These are phyloP conservation scores for Phytopythium oedochilum DNA, from an alignment of 352 stramenopile genomes.

Conservation along the genomic window DNA sequence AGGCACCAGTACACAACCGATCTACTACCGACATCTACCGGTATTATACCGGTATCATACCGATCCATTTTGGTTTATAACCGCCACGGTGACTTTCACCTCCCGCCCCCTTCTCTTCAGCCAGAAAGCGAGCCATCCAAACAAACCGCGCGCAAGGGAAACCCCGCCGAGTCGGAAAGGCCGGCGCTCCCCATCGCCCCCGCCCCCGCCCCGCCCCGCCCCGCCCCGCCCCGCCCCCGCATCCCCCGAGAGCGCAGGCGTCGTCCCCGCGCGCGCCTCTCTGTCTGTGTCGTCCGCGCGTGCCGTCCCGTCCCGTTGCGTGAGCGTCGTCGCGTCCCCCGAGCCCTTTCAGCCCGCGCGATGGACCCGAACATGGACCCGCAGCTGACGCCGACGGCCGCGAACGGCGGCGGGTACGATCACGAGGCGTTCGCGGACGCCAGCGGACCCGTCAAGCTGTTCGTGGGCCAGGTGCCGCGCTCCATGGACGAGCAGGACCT, in stretches of 20 bases:
- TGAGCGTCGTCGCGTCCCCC: slow-evolving; percentile 1
- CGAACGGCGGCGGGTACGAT: slow-evolving; percentile 2
- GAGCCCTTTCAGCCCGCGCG: not conserved
- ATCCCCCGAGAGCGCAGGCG: not conserved
- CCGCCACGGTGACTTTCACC: not conserved
- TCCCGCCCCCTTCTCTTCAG: not conserved
- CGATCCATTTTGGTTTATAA: not conserved
- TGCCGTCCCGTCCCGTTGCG: not conserved
- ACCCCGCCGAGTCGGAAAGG: not conserved
- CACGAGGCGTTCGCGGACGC: slow-evolving; percentile 1
- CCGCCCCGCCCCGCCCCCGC: no score
- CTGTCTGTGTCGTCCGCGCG: slow-evolving; percentile 4
- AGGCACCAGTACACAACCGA: not conserved
- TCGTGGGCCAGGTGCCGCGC: slow-evolving; percentile 84
- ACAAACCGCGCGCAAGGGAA: not conserved
- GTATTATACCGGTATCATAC: not conserved
- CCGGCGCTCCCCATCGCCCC: not conserved
- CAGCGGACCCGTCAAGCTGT: slow-evolving; percentile 68
- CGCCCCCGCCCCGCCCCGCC: not conserved
- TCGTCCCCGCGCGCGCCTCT: not conserved
- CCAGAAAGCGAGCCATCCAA: slow-evolving; percentile 1
- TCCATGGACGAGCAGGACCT: slow-evolving; percentile 87
- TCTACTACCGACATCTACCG: not conserved
- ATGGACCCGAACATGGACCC: not conserved
- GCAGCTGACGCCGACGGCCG: not conserved